These are phyloP conservation scores for Colletotrichum cereale DNA, from an alignment of 2,329 filamentous ascomycete species.

Conservation along the genomic window DNA sequence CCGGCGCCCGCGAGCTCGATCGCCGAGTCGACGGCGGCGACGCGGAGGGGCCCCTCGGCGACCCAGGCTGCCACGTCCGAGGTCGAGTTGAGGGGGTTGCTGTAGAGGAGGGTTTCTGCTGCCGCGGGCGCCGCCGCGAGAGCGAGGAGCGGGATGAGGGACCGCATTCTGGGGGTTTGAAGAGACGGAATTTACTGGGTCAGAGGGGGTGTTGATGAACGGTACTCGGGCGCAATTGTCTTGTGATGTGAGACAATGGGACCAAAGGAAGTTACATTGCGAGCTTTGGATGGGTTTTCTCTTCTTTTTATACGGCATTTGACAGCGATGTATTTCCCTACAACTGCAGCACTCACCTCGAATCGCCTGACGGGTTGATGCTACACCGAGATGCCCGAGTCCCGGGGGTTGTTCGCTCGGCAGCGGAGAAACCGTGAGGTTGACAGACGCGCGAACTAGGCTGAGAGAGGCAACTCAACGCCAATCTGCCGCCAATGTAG, in stretches of 20 bases:
- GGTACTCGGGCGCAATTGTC: neutral
- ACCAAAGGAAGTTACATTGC: neutral
- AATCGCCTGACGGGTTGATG: constrained; percentile 12
- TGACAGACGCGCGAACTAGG: constrained; percentile 25
- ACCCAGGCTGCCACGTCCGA: constrained; percentile 47
- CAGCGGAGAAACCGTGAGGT: constrained; percentile 17
- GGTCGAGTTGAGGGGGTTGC: constrained; percentile 47
- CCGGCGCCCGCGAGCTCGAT: constrained; percentile 47
- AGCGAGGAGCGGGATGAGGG: neutral
- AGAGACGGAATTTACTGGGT: neutral
- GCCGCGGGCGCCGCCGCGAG: constrained; percentile 21
- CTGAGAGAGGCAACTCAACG: constrained; percentile 24
- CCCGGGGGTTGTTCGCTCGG: constrained; percentile 24
- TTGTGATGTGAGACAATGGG: neutral
- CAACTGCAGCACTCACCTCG: constrained; percentile 22
- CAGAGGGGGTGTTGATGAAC: too few relatives aligned
- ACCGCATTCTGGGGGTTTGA: constrained; percentile 11
- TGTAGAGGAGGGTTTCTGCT: constrained; percentile 46
- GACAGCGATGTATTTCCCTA: too few relatives aligned
- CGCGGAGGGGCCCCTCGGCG: constrained; percentile 47
- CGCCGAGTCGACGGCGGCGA: constrained; percentile 45
- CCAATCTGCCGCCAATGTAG: constrained; percentile 14
- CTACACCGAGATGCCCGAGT: constrained; percentile 37
- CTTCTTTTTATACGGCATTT: neutral
- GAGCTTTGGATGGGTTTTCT: neutral